These are phyloP conservation scores for Populus trichocarpa DNA, from an alignment of 441 rosid genomes.

Conservation along the genomic window DNA sequence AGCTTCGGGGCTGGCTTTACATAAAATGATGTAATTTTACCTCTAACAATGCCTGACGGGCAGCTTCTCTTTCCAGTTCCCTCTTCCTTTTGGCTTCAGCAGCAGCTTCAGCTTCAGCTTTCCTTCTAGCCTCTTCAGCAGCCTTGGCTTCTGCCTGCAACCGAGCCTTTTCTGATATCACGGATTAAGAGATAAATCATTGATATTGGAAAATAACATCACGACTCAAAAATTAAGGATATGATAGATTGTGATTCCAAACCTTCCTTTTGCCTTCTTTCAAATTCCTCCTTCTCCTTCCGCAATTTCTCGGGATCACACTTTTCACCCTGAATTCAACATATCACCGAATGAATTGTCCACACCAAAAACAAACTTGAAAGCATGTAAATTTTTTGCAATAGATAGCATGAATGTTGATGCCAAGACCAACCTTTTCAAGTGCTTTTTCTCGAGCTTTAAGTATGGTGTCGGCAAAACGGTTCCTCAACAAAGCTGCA, in stretches of 20 bases:
- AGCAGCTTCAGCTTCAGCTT: slow-evolving; percentile 76
- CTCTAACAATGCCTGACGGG: slow-evolving; percentile 77
- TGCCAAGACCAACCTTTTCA: slow-evolving; percentile 53
- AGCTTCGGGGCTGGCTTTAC: not conserved
- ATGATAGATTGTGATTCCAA: slow-evolving; percentile 1
- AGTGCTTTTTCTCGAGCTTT: slow-evolving; percentile 88
- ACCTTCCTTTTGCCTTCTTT: slow-evolving; percentile 81
- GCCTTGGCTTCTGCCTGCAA: slow-evolving; percentile 84
- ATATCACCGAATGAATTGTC: slow-evolving; percentile 3
- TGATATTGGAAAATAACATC: not conserved
- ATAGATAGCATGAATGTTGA: not conserved
- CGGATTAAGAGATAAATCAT: not conserved
- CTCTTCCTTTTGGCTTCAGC: slow-evolving; percentile 74
- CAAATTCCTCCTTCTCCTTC: slow-evolving; percentile 73
- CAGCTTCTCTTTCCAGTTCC: slow-evolving; percentile 86
- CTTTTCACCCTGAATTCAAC: slow-evolving; percentile 57
- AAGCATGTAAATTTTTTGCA: not conserved
- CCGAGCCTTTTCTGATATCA: slow-evolving; percentile 64
- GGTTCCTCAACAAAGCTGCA: slow-evolving; percentile 71
- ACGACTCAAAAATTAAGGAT: not conserved
- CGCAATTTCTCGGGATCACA: slow-evolving; percentile 76
- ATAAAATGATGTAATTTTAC: slow-evolving; percentile 25
- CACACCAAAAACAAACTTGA: not conserved
- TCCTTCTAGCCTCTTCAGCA: slow-evolving; percentile 75
- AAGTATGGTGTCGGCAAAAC: slow-evolving; percentile 88